These are phyloP conservation scores for Blastobotrys attinorum DNA, from an alignment of 805 yeast species.

Conservation along the genomic window DNA sequence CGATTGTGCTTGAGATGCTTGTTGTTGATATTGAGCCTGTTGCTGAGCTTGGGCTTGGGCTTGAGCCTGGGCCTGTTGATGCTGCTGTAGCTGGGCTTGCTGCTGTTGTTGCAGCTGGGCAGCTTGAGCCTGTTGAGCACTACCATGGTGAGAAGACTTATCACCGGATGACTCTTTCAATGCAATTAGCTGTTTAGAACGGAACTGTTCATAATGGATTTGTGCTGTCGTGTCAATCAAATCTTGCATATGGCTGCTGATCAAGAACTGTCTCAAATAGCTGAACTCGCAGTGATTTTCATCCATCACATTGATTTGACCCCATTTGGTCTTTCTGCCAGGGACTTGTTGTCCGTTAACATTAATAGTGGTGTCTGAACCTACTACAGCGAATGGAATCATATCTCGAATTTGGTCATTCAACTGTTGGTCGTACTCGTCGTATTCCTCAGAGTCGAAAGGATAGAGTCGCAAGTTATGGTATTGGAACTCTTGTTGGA, in stretches of 20 bases:
- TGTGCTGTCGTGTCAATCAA: constrained; percentile 86
- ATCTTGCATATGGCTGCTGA: constrained; percentile 93
- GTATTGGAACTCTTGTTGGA: constrained; percentile 61
- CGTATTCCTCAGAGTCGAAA: constrained; percentile 44
- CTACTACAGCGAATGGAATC: constrained; percentile 90
- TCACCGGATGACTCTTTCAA: constrained; percentile 62
- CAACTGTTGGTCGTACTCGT: constrained; percentile 29
- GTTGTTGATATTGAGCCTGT: constrained; percentile 14
- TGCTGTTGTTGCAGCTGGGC: constrained; percentile 16
- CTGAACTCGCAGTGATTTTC: constrained; percentile 94
- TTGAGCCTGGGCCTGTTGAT: constrained; percentile 17
- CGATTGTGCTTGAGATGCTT: constrained; percentile 12
- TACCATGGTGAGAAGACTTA: neutral
- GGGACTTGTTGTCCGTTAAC: constrained; percentile 74
- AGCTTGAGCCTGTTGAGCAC: neutral
- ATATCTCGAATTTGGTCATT: constrained; percentile 27
- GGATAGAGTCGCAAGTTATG: constrained; percentile 80
- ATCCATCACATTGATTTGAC: constrained; percentile 87
- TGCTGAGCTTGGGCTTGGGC: constrained; percentile 15
- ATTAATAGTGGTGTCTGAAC: constrained; percentile 71
- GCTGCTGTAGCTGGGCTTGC: constrained; percentile 17
- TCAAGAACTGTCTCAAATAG: constrained; percentile 85
- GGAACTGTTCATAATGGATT: constrained; percentile 85
- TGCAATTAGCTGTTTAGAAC: constrained; percentile 89
- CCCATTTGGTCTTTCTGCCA: constrained; percentile 93